Evolutionary conservation across 2,329 filamentous ascomycete genomes (phyloP), one percentile per base, ranked within the genome.

Genomic region (Elsinoe necatrix): DNA sequence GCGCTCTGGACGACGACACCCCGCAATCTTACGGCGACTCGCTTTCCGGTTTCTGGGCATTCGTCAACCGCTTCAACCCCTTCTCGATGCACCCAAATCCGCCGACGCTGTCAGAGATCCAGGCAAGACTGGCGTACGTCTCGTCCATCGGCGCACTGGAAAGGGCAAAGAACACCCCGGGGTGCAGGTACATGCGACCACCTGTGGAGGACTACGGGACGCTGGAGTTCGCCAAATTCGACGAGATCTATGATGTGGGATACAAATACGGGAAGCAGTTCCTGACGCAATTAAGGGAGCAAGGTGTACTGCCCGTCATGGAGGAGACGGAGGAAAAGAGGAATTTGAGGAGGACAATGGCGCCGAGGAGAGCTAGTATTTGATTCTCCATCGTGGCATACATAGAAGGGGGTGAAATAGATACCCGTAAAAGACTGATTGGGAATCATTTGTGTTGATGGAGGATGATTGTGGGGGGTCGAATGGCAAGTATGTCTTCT

Each of bases 61-160:
- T 95, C 43, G 74, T 92, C 66, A 98, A 98, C 69, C 83, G 95
- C 45, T 98, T 93, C 93, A 98, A 98, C 64, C 92, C 93, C 0
- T 91, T 98, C 69, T 95, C 89, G 0, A 79, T 81, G 1, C 84
- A 85, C 59, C 87, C 93, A 0, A 98, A 98, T 64, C 93, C 93
- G 6, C 93, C 93, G 0, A 97, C 93, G 0, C 76, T 98, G 9
- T 90, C 89, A 0, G 93, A 98, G 71, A 98, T 98, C 60, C 95
- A 98, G 73, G 92, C 89, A 4, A 81, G 93, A 1, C 79, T 98
- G 5, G 93, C 93, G 0, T 98, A 98, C 66, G 93, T 98, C 47
- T 93, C 87, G 4, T 95, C 87, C 56, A 89, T 96, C 11, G 93
- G 97, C 69, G 93, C 93, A 23, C 77, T 98, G 23, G 93, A 98